Percentiles rank a stretch among this genome's conserved stretches.
Conservation (phyloP, 2,329 filamentous ascomycete genomes). For the Alternaria hordeiaustralica region DNA sequence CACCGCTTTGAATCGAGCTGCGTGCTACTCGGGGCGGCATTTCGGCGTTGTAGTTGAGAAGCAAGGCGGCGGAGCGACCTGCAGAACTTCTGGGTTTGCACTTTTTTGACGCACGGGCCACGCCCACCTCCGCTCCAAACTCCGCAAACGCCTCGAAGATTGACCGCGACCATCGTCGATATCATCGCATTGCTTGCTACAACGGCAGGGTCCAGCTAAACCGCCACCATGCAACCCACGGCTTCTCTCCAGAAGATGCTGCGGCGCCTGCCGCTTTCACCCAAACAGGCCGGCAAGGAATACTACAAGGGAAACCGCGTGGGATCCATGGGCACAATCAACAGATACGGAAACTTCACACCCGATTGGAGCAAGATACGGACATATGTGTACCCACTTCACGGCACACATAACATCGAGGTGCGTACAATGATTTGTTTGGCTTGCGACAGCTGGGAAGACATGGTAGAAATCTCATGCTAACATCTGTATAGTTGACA, state of each 20-base stretch:
- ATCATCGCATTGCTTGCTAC: constrained; percentile 2
- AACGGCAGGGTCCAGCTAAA: neutral
- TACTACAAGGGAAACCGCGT: constrained; percentile 97
- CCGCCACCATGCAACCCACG: constrained; percentile 68
- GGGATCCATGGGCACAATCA: constrained; percentile 85
- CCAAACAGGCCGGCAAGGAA: constrained; percentile 89
- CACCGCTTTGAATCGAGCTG: constrained; percentile 40
- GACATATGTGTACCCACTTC: constrained; percentile 82
- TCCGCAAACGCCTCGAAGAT: constrained; percentile 20
- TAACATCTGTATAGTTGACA: constrained; percentile 65
- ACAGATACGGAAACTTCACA: constrained; percentile 80
- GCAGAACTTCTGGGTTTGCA: neutral
- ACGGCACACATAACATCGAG: constrained; percentile 61
- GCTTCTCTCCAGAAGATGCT: constrained; percentile 70
- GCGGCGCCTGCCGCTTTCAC: constrained; percentile 81
- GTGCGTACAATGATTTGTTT: constrained; percentile 10
- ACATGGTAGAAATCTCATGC: neutral
- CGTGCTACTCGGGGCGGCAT: constrained; percentile 57
- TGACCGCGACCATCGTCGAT: neutral
- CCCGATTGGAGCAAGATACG: constrained; percentile 89
- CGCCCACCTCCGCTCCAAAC: constrained; percentile 21
- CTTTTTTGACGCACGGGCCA: constrained; percentile 27
- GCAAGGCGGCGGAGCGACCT: neutral
- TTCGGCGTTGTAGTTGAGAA: constrained; percentile 18
- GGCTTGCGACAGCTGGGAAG: neutral